phyloP scores from a whole-genome alignment of 2,329 filamentous ascomycete species.

The Claviceps sp. region DNA sequence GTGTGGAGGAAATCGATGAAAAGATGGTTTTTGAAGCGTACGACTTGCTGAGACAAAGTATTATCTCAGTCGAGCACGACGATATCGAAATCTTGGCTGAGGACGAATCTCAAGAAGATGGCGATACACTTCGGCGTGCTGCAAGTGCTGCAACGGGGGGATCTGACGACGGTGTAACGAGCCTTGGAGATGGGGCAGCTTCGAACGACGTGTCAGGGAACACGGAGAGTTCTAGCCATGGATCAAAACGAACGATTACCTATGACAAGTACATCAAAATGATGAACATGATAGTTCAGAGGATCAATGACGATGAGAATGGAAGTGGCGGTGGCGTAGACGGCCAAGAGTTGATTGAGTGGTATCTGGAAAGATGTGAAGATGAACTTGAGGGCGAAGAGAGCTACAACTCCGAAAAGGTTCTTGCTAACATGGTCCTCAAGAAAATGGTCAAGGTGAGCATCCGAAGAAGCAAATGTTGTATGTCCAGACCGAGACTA shows the following conservation, averaged over 20 bases:
- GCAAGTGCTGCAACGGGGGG: conserved; percentile 27
- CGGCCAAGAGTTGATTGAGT: conserved; percentile 65
- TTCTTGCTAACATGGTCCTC: conserved; percentile 68
- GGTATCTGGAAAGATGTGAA: conserved; percentile 90
- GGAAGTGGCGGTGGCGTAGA: conserved; percentile 69
- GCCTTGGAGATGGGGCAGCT: conserved; percentile 20
- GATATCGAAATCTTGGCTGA: conserved; percentile 87
- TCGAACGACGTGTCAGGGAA: conserved; percentile 19
- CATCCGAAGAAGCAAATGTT: neutral
- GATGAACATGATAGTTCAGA: conserved; percentile 70
- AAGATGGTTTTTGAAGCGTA: conserved; percentile 86
- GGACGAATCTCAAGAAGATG: conserved; percentile 36
- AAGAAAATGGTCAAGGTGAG: conserved; percentile 92
- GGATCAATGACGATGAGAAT: conserved; percentile 72
- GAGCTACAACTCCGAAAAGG: conserved; percentile 62
- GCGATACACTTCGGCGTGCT: conserved; percentile 29
- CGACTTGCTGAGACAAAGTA: conserved; percentile 81
- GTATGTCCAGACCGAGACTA: conserved; percentile 9
- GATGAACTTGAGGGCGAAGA: conserved; percentile 68
- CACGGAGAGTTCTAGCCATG: conserved; percentile 15
- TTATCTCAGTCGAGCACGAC: conserved; percentile 95
- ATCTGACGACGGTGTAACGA: conserved; percentile 31
- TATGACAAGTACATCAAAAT: conserved; percentile 92
- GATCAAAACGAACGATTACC: conserved; percentile 72
- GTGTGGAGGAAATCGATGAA: conserved; percentile 75